Percentiles rank a stretch among this genome's conserved stretches.
phyloP scores from a whole-genome alignment of 768 basidiomycete species.

The Omphalotus guepiniiformis region DNA sequence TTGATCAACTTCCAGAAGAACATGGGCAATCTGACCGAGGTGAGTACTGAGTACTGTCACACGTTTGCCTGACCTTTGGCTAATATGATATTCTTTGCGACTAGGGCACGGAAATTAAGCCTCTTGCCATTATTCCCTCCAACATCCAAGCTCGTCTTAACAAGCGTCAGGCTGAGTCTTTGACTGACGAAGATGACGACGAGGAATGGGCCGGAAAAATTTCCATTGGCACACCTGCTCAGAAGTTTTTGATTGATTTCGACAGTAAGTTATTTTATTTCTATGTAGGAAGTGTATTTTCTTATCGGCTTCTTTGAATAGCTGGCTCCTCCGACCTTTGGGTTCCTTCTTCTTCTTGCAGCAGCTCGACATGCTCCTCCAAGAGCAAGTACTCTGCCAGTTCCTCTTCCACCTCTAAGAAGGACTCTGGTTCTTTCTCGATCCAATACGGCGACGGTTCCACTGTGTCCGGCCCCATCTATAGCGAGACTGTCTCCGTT shows the following conservation, averaged over 20 bases:
- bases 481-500: slow-evolving; percentile 31
- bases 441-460: slow-evolving; percentile 44
- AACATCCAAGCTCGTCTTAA: slow-evolving; percentile 15
- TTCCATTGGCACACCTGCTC: slow-evolving; percentile 33
- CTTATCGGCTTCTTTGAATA: neutral
- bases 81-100: neutral
- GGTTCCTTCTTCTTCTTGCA: slow-evolving; percentile 28
- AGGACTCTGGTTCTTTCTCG: slow-evolving; percentile 27
- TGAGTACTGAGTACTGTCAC: neutral
- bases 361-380: slow-evolving; percentile 22
- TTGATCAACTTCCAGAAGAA: slow-evolving; percentile 18
- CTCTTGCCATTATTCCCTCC: slow-evolving; percentile 17
- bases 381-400: slow-evolving; percentile 27
- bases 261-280: slow-evolving; percentile 26
- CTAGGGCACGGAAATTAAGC: slow-evolving; percentile 29
- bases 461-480: slow-evolving; percentile 33
- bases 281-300: neutral
- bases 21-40: slow-evolving; percentile 7
- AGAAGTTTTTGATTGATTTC: slow-evolving; percentile 36
- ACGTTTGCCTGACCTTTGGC: neutral
- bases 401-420: slow-evolving; percentile 26
- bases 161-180: slow-evolving; percentile 29
- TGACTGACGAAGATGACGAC: slow-evolving; percentile 31
- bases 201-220: slow-evolving; percentile 38
- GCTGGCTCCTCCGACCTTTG: slow-evolving; percentile 34